phyloP scores from a whole-genome alignment of 139 green algal species.

The Limnomonas spitsbergensis region DNA sequence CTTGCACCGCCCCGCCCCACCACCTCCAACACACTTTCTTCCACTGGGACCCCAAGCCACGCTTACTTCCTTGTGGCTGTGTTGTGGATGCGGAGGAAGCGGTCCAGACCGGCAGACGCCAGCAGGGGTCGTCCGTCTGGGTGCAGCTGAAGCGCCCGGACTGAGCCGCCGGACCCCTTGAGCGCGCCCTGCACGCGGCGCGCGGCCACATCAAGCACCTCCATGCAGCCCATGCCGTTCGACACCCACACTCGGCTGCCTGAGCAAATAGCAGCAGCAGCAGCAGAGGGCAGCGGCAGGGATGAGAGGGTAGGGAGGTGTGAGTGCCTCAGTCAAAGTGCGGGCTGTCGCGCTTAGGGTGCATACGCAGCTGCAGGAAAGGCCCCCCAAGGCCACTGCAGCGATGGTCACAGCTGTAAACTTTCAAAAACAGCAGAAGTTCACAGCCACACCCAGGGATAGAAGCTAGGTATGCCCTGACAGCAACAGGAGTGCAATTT shows the following conservation, averaged over 20 bases:
- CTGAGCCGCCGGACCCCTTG: constrained; percentile 50
- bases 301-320: neutral
- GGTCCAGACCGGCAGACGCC: constrained; percentile 64
- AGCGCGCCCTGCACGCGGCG: constrained; percentile 18
- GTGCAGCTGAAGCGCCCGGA: constrained; percentile 47
- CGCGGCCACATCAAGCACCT: constrained; percentile 52
- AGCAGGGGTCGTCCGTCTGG: constrained; percentile 39
- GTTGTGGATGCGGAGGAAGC: constrained; percentile 62
- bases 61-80: constrained; percentile 28
- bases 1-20: no score
- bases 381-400: no score
- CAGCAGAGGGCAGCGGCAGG: neutral
- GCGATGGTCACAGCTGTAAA: no score
- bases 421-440: no score
- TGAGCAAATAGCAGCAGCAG: neutral
- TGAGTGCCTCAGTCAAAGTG: neutral
- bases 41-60: neutral
- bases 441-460: no score
- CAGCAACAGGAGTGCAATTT: no score
- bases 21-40: no score
- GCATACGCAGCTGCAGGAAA: no score
- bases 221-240: constrained; percentile 55
- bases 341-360: neutral
- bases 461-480: no score
- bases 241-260: constrained; percentile 53